Evolutionary conservation across 495 filamentous ascomycete species (phyloP).

Genomic region (Evansstolkia leycettana): DNA sequence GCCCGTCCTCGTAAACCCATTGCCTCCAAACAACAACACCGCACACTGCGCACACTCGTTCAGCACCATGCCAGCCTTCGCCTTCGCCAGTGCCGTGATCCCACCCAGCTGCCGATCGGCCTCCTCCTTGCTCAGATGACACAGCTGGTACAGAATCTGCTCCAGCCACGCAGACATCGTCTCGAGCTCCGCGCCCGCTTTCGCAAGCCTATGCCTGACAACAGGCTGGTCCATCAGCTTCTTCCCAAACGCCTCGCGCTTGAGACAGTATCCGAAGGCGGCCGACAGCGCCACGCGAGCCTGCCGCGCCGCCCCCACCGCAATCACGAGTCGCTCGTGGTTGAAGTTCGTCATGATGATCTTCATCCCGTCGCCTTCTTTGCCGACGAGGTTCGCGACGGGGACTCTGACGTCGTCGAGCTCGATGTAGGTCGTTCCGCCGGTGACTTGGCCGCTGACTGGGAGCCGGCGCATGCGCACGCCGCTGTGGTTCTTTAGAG

Average conservation of each 20-base stretch:
- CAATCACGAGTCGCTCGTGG: constrained; percentile 59
- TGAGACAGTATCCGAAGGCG: constrained; percentile 57
- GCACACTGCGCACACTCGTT: constrained; percentile 58
- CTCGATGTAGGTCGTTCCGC: constrained; percentile 65
- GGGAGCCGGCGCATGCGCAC: constrained; percentile 55
- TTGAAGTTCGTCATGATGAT: constrained; percentile 82
- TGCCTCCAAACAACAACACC: constrained; percentile 60
- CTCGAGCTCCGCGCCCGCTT: constrained; percentile 56
- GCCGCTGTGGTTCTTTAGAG: constrained; percentile 47
- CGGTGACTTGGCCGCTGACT: constrained; percentile 45
- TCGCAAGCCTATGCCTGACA: constrained; percentile 58
- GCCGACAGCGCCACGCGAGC: constrained; percentile 50
- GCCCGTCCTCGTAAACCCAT: constrained; percentile 55
- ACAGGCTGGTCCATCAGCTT: constrained; percentile 61
- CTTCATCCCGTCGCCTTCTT: constrained; percentile 58
- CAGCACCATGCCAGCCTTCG: constrained; percentile 55
- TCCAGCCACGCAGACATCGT: constrained; percentile 64
- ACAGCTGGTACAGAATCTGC: constrained; percentile 60
- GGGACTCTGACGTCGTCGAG: constrained; percentile 64
- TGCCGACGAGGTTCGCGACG: constrained; percentile 54
- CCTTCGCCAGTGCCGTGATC: constrained; percentile 57
- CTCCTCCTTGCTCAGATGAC: constrained; percentile 46
- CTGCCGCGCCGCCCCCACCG: constrained; percentile 48
- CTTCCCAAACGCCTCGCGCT: constrained; percentile 67
- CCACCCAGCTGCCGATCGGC: constrained; percentile 57